phyloP scores from a whole-genome alignment of 768 basidiomycete genomes.

The Boletus insuetus region DNA sequence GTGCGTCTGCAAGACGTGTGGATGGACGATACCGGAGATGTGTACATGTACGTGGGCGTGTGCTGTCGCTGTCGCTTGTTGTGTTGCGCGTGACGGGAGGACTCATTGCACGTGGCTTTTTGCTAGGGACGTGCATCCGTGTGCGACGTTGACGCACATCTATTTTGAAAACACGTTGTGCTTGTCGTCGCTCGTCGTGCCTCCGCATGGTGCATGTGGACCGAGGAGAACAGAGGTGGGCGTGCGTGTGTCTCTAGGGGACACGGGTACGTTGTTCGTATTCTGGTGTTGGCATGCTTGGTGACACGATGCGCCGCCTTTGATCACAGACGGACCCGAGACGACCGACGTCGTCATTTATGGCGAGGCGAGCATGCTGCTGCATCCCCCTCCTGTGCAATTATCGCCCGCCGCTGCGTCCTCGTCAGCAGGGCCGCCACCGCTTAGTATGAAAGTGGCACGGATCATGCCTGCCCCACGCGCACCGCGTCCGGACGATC shows the following conservation, averaged over 20 bases:
- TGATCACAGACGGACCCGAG: conserved; percentile 56
- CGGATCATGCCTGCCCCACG: conserved; percentile 48
- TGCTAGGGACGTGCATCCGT: conserved; percentile 66
- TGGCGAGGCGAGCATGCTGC: conserved; percentile 33
- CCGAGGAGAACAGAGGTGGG: conserved; percentile 47
- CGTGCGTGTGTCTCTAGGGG: conserved; percentile 67
- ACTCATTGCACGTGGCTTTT: too few species aligned
- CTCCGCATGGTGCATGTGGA: conserved; percentile 21
- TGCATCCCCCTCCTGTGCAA: conserved; percentile 7
- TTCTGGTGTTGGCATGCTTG: neutral
- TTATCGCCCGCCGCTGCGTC: conserved; percentile 18
- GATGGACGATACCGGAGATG: conserved; percentile 55
- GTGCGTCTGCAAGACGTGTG: conserved; percentile 53
- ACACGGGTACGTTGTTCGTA: conserved; percentile 45
- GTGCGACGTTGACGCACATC: conserved; percentile 54
- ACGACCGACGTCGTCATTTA: conserved; percentile 65
- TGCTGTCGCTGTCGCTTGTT: neutral
- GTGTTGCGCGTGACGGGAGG: neutral
- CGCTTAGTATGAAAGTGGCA: conserved; percentile 48
- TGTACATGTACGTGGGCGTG: conserved; percentile 41
- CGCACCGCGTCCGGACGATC: conserved; percentile 70
- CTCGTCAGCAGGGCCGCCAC: conserved; percentile 20
- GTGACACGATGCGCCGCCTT: neutral
- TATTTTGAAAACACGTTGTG: conserved; percentile 76
- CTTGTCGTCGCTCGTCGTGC: conserved; percentile 35